Evolutionary conservation across 78 protist species (phyloP), one percentile per base, ranked within the genome.

Genomic region (Monosiga brevicollis): DNA sequence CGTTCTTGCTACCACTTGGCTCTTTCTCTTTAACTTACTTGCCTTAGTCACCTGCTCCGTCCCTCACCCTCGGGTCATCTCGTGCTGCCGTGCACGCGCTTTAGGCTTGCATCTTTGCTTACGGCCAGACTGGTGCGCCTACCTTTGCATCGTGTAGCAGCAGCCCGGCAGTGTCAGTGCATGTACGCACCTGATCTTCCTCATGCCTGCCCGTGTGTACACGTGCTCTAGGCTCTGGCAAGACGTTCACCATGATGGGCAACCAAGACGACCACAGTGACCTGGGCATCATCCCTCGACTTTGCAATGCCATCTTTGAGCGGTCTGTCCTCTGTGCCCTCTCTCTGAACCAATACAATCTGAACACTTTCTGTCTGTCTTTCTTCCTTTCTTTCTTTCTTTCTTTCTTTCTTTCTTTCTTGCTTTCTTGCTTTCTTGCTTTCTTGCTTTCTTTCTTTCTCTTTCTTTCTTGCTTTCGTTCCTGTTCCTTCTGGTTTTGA

Each of bases 91-190:
- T n/a, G n/a, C n/a, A n/a, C n/a, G n/a, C n/a, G n/a, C n/a, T n/a
- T n/a, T n/a, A 93, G 75, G 83, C 89, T 34, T 85, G 94, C 22
- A 87, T 93, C n/a, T 91, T 93, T 80, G 90, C 93, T 22, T 93
- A 93, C 83, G 95, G 95, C 34, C 90, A 87, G 24, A 70, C 74
- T 1, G 89, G 89, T 9, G 79, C 84, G 73, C n/a, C 73, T n/a
- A 20, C 25, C 6, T 20, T 22, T 62, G 73, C 9, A 22, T 6
- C n/a, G 73, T 49, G 62, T 49, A 15, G 15, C 62, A 15, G 29
- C 29, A 6, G 62, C 15, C 29, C 15, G 62, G 6, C 29, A 20
- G 15, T 49, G 62, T 49, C 29, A 20, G 62, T 49, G 62, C 15
- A 49, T 49, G 62, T 49, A 15, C 15, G 62, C 15, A 49, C 15